Percentiles rank a stretch among this genome's conserved stretches.
Evolutionary conservation across 2,329 filamentous ascomycete species (phyloP).

Genomic region (Fusarium armeniacum): DNA sequence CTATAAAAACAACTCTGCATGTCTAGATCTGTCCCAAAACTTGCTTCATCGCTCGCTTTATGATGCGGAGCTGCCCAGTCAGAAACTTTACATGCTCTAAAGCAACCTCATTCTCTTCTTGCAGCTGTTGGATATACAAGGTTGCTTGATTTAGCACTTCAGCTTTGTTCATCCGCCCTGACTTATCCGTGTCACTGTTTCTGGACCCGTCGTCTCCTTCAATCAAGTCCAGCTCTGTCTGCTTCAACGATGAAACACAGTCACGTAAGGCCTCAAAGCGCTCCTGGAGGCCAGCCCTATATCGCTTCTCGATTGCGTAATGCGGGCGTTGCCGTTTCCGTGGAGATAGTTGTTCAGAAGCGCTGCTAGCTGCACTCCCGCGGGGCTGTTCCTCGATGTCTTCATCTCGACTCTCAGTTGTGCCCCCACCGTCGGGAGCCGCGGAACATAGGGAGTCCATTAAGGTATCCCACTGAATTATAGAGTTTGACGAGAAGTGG

Average conservation of each 20-base stretch:
- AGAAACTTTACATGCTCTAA: not conserved
- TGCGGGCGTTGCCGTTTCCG: not conserved
- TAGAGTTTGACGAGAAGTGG: not conserved
- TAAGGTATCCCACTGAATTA: not conserved
- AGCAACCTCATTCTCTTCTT: not conserved
- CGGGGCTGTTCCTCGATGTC: too few species aligned
- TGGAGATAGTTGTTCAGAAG: too few species aligned
- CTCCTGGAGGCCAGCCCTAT: not conserved
- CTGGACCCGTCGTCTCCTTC: not conserved
- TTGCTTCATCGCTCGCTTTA: not conserved
- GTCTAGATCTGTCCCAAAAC: too few species aligned
- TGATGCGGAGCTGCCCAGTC: not conserved
- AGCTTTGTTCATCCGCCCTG: not conserved
- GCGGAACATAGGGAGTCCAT: too few species aligned
- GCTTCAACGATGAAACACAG: not conserved
- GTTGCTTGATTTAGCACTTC: not conserved
- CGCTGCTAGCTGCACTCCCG: too few species aligned
- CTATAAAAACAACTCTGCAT: too few species aligned
- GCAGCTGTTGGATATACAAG: not conserved
- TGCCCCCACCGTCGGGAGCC: too few species aligned
- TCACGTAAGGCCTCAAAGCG: not conserved
- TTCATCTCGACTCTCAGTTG: too few species aligned
- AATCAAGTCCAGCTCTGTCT: not conserved
- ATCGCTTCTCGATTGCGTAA: constrained; percentile 2
- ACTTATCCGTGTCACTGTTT: too few species aligned